Evolutionary conservation across 2,329 filamentous ascomycete species (phyloP), one percentile per base, ranked within the genome.

Genomic region (Diaporthe destruens): DNA sequence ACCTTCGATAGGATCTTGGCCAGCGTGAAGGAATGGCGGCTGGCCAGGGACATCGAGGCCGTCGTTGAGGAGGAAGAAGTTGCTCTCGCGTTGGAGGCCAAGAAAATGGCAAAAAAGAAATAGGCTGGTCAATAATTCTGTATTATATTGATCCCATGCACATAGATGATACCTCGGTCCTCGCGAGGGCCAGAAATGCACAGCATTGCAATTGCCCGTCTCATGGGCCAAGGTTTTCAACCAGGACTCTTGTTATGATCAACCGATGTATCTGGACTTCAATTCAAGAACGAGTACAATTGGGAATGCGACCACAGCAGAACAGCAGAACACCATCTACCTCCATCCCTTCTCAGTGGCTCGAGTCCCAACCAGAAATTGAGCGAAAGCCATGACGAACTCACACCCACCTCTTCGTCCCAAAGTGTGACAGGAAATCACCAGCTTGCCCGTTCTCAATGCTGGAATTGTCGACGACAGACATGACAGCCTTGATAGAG

Each of bases 21-120:
- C 23, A 94, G 93, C 75, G 93, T 96, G 16, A 88, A 88, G 76
- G 87, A 87, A 55, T 98, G 94, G 94, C 86, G 96, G 76, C 87
- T 91, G 55, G 90, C 92, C 74, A 88, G 88, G 76, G 95, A 97
- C 75, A 90, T 98, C 49, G 88, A 93, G 79, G 87, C 87, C 6
- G 82, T 98, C 76, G 85, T 94, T 69, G 87, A 85, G 20, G 89
- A 92, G 12, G 90, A 92, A 75, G 86, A 91, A 80, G 87, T 86
- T 65, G 80, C 80, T 23, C 79, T 79, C 16, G 77, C 76, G 3
- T 74, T 74, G n/a, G 74, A 66, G 18, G 67, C 74, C 11, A 78
- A 77, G 55, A 75, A 74, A 34, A 63, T 61, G 11, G 75, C 74
- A 53, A 72, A 70, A 23, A 77, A 76, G 74, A 77, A 76, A 69